Evolutionary conservation across 2,329 filamentous ascomycete species (phyloP).

Genomic region (Phialophora chinensis): DNA sequence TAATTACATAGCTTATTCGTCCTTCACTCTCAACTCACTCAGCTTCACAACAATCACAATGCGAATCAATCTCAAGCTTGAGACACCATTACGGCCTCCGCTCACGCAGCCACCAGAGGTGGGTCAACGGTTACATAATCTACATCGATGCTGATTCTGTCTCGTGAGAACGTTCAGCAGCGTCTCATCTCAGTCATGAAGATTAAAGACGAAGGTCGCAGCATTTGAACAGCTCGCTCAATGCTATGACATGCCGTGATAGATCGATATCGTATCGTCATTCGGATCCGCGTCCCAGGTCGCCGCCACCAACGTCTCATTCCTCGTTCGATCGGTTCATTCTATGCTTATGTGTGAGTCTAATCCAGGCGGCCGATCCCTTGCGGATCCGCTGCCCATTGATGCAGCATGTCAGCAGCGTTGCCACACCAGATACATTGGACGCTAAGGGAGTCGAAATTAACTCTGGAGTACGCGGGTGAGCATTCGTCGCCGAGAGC

Average conservation of each 20-base stretch:
- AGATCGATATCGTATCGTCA: neutral
- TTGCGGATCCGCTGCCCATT: neutral
- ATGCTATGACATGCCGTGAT: neutral
- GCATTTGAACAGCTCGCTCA: neutral
- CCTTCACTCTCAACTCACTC: too few relatives aligned
- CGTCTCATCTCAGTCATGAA: neutral
- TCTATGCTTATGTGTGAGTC: neutral
- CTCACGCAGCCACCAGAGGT: too few relatives aligned
- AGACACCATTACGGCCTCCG: too few relatives aligned
- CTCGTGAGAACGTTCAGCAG: neutral
- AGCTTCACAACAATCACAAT: too few relatives aligned
- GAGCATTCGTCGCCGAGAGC: neutral
- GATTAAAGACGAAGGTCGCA: neutral
- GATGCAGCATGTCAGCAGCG: slow-evolving; percentile 2
- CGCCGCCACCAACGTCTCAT: neutral
- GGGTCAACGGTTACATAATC: neutral
- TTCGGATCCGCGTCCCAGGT: neutral
- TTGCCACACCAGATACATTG: neutral
- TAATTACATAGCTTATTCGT: too few relatives aligned
- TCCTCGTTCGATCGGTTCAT: neutral
- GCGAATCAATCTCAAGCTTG: too few relatives aligned
- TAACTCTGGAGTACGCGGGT: neutral
- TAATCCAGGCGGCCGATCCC: neutral
- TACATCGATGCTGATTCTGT: neutral
- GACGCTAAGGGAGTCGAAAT: neutral